phyloP scores from a whole-genome alignment of 768 basidiomycete genomes.

The Trametes elegans region DNA sequence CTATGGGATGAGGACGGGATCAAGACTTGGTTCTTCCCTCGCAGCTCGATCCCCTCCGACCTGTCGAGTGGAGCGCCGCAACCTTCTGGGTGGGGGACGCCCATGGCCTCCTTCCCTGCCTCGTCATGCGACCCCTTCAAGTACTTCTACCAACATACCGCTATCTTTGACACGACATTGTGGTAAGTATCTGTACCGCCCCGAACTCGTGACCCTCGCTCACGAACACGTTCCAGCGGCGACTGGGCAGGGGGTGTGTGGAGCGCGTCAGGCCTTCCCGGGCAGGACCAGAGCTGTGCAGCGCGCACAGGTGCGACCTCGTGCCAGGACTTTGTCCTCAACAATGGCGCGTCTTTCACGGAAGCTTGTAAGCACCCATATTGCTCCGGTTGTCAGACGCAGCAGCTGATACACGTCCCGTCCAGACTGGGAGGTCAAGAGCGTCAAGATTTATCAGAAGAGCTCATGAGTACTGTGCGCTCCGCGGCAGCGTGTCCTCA shows the following conservation, averaged over 20 bases:
- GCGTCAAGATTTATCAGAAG: conserved; percentile 70
- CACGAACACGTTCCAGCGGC: conserved; percentile 47
- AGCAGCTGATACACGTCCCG: background rate
- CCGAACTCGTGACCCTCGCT: conserved; percentile 10
- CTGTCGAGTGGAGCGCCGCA: conserved; percentile 70
- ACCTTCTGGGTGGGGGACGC: conserved; percentile 73
- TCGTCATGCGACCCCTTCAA: conserved; percentile 69
- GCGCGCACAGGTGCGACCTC: conserved; percentile 77
- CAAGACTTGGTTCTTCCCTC: conserved; percentile 78
- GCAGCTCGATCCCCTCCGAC: conserved; percentile 72
- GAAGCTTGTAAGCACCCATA: conserved; percentile 68
- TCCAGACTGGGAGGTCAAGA: conserved; percentile 79
- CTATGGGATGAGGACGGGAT: conserved; percentile 77
- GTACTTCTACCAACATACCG: conserved; percentile 75
- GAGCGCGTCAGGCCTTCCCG: conserved; percentile 68
- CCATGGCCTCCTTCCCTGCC: conserved; percentile 80
- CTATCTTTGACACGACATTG: conserved; percentile 84
- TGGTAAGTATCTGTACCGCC: conserved; percentile 48
- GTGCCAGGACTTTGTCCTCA: conserved; percentile 75
- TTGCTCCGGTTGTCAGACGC: background rate
- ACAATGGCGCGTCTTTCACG: conserved; percentile 64
- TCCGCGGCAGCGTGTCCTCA: too few relatives aligned
- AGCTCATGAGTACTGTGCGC: conserved; percentile 18
- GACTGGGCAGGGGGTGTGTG: conserved; percentile 90
- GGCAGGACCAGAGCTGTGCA: conserved; percentile 86